Evolutionary conservation across 306 rosid species (phyloP), one percentile per base, ranked within the genome.

Genomic region (Medicago arabica): DNA sequence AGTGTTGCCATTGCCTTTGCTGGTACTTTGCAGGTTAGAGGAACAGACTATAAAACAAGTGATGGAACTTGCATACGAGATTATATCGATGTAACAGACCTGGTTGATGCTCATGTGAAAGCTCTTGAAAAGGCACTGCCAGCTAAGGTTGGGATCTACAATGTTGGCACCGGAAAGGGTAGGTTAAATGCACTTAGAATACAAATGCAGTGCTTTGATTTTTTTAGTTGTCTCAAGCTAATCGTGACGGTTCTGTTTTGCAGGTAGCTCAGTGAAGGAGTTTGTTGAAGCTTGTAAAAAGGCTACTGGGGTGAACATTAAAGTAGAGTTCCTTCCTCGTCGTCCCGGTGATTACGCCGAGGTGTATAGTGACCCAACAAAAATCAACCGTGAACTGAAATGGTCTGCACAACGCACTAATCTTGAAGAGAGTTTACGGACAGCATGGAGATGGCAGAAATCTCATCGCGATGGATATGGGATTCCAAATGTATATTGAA

Each of bases 391-490:
- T 0, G 97, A 93, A 69, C 83, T 93, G 78, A 89, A 93, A 78
- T 93, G 98, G 98, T 75, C 86, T 18, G 97, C 98, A 0, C 82
- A 62, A 39, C 79, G 84, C 74, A 84, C 87, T 16, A 67, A 86
- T 82, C 96, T 93, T 82, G 84, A 78, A 69, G 82, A 89, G 84
- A 93, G 98, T 83, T 83, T 93, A 77, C 36, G 67, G 84, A 55
- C 78, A 0, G 97, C 98, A 12, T 93, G 98, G 98, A 91, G 82
- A 80, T 93, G 98, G 98, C 98, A 93, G 79, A 91, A 93, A 77
- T 82, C 83, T 14, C 98, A 93, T 61, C 89, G 80, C 4, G 77
- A 86, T 36, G 98, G 97, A 49, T 93, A 93, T 23, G 93, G 88
- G 17, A 72, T 70, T 80, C 62, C 91, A 7, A 75, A 76, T 83